Percentiles rank a stretch among this genome's conserved stretches.
Evolutionary conservation across 768 basidiomycete species (phyloP).

Genomic region (Hypholoma fasciculare): DNA sequence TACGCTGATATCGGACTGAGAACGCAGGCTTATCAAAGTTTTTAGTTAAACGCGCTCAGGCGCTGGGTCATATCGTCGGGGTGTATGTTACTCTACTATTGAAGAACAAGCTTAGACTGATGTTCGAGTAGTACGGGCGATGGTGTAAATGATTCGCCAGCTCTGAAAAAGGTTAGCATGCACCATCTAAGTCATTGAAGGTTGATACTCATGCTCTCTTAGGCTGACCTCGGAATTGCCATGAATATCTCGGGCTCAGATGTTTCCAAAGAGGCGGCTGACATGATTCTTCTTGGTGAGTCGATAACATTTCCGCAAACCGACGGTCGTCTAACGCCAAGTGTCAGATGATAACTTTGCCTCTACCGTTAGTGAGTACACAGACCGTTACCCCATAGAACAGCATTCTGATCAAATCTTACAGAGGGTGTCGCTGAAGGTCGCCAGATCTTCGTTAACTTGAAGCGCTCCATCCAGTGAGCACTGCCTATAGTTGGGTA

Average conservation of each 20-base stretch:
- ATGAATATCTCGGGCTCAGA: slow-evolving; percentile 79
- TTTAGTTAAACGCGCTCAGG: slow-evolving; percentile 69
- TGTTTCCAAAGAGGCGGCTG: slow-evolving; percentile 73
- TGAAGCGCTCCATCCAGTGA: slow-evolving; percentile 71
- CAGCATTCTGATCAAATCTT: background rate
- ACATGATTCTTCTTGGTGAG: slow-evolving; percentile 69
- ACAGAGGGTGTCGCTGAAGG: slow-evolving; percentile 69
- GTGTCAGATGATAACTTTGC: slow-evolving; percentile 67
- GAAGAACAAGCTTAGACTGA: background rate
- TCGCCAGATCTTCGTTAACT: slow-evolving; percentile 67
- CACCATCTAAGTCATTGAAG: too few species aligned
- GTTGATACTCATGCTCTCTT: background rate
- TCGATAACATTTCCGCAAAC: background rate
- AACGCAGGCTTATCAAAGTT: background rate
- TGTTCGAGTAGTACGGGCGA: slow-evolving; percentile 54
- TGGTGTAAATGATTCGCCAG: slow-evolving; percentile 73
- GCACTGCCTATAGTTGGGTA: slow-evolving; percentile 9
- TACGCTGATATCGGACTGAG: too few species aligned
- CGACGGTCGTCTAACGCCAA: background rate
- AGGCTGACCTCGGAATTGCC: slow-evolving; percentile 71
- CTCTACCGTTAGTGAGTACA: slow-evolving; percentile 62
- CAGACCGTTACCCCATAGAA: background rate
- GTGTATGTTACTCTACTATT: slow-evolving; percentile 43
- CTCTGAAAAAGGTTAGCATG: slow-evolving; percentile 53
- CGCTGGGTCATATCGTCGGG: slow-evolving; percentile 70